Conservation (phyloP, 2,329 filamentous ascomycete genomes). For the Claviceps spartinae region DNA sequence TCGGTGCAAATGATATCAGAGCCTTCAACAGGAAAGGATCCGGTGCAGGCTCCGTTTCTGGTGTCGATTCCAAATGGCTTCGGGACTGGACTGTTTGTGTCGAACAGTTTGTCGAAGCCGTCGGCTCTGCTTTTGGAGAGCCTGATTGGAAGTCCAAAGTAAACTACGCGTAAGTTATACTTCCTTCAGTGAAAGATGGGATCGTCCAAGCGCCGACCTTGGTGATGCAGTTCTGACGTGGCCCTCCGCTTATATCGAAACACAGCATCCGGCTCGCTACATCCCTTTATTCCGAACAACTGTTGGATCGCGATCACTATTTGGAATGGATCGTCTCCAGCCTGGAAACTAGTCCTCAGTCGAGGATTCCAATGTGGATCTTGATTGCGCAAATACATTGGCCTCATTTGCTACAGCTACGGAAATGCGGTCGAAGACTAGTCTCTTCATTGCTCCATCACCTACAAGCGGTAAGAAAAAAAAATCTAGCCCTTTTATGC, state of each 20-base stretch:
- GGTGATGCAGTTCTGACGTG: not conserved
- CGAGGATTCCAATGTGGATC: conserved; percentile 76
- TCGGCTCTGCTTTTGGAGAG: conserved; percentile 54
- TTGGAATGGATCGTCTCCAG: conserved; percentile 78
- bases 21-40: conserved; percentile 82
- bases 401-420: conserved; percentile 60
- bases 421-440: conserved; percentile 62
- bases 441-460: conserved; percentile 61
- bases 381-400: conserved; percentile 73
- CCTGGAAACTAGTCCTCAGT: conserved; percentile 52
- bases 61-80: conserved; percentile 79
- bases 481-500: conserved; percentile 4
- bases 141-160: conserved; percentile 66
- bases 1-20: conserved; percentile 87
- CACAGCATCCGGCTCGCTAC: conserved; percentile 63
- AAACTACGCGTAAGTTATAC: conserved; percentile 59
- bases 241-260: not conserved
- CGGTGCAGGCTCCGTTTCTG: conserved; percentile 59
- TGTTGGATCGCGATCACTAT: conserved; percentile 82
- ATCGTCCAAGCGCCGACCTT: not conserved
- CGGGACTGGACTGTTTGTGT: conserved; percentile 85
- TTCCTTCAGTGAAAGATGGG: not conserved
- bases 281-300: conserved; percentile 68
- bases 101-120: conserved; percentile 75
- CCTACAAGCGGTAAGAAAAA: conserved; percentile 42